Conservation (phyloP, 1,284 basidiomycete species). For the Violaceomyces palustris region DNA sequence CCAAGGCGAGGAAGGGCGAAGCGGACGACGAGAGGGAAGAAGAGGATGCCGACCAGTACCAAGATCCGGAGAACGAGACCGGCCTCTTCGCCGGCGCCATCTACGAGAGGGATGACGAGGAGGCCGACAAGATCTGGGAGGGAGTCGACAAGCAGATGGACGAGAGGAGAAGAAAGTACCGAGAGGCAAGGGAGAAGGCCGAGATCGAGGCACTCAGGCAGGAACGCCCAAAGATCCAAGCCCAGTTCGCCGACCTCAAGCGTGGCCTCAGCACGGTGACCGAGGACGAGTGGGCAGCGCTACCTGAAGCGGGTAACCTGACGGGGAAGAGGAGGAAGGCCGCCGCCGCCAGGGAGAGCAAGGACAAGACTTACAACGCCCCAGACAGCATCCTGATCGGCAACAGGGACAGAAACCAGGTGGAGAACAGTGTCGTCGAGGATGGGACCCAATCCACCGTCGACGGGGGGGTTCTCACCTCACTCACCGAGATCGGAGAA, state of each 20-base stretch:
- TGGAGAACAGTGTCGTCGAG: constrained; percentile 70
- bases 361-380: constrained; percentile 66
- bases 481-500: constrained; percentile 96
- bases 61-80: constrained; percentile 95
- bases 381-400: constrained; percentile 74
- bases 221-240: constrained; percentile 81
- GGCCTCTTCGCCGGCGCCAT: constrained; percentile 92
- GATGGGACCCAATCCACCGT: constrained; percentile 53
- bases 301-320: constrained; percentile 93
- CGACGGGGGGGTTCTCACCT: constrained; percentile 71
- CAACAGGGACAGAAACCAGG: constrained; percentile 58
- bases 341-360: constrained; percentile 62
- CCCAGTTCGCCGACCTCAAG: constrained; percentile 92
- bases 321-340: constrained; percentile 84
- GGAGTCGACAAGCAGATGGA: constrained; percentile 86
- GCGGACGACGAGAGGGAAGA: constrained; percentile 56
- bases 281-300: constrained; percentile 84
- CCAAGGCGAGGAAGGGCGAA: constrained; percentile 2
- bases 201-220: constrained; percentile 69
- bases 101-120: constrained; percentile 95
- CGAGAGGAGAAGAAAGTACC: constrained; percentile 70
- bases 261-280: constrained; percentile 78
- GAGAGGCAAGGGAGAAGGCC: constrained; percentile 70
- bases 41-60: constrained; percentile 79
- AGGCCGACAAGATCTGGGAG: constrained; percentile 93